Percentiles rank a stretch among this genome's conserved stretches.
Evolutionary conservation across 2,329 filamentous ascomycete species (phyloP).

Genomic region (Paecilomyces variotii): DNA sequence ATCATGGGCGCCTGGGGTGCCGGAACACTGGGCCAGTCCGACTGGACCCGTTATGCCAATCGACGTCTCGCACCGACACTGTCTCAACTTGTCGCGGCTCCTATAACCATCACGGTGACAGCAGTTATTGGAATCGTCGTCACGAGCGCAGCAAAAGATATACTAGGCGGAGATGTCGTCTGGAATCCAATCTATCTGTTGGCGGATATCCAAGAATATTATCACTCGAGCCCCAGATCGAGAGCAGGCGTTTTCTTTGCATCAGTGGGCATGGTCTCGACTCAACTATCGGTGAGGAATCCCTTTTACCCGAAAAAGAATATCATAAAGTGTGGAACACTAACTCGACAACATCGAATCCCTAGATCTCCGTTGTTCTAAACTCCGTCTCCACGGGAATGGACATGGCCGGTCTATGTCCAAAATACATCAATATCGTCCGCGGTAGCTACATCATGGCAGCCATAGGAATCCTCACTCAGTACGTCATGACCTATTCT

Average conservation of each 20-base stretch:
- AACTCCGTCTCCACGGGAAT: slow-evolving; percentile 48
- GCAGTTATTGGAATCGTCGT: slow-evolving; percentile 31
- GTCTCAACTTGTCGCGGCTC: slow-evolving; percentile 10
- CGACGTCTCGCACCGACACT: slow-evolving; percentile 16
- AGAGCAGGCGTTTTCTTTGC: slow-evolving; percentile 33
- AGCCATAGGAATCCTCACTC: slow-evolving; percentile 36
- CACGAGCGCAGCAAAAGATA: slow-evolving; percentile 23
- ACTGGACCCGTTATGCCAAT: slow-evolving; percentile 20
- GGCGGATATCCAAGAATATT: slow-evolving; percentile 24
- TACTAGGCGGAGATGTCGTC: slow-evolving; percentile 22
- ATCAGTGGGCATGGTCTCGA: slow-evolving; percentile 25
- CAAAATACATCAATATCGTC: slow-evolving; percentile 46
- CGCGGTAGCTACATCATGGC: slow-evolving; percentile 43
- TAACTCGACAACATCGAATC: background rate
- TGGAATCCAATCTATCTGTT: slow-evolving; percentile 35
- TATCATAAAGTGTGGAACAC: background rate
- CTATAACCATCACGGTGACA: slow-evolving; percentile 28
- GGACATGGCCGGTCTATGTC: slow-evolving; percentile 45
- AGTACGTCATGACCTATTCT: slow-evolving; percentile 9
- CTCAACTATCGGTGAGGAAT: slow-evolving; percentile 23
- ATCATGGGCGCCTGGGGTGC: slow-evolving; percentile 17
- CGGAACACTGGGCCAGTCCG: slow-evolving; percentile 16
- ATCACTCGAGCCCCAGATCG: slow-evolving; percentile 17
- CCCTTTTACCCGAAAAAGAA: slow-evolving; percentile 9
- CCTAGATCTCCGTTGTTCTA: slow-evolving; percentile 28